These are phyloP conservation scores for Xylona heveae DNA, from an alignment of 495 filamentous ascomycete genomes.

Conservation along the genomic window DNA sequence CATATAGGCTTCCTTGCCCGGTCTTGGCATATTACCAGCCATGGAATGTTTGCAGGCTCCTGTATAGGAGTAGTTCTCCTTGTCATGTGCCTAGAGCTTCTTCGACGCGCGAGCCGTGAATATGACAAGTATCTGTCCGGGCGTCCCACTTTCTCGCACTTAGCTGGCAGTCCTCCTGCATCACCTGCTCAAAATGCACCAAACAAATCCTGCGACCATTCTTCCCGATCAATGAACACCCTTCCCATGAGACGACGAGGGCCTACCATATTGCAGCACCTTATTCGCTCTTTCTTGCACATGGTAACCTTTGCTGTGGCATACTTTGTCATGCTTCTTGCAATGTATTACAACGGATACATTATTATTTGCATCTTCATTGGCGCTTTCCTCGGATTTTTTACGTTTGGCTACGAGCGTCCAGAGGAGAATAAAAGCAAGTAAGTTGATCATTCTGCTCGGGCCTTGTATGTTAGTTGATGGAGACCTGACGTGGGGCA, in stretches of 20 bases:
- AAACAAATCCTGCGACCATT: no score
- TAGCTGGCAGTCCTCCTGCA: slow-evolving; percentile 9
- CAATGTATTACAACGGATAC: slow-evolving; percentile 32
- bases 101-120: slow-evolving; percentile 28
- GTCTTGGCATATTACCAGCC: slow-evolving; percentile 23
- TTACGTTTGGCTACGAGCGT: slow-evolving; percentile 11
- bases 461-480: no score
- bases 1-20: slow-evolving; percentile 19
- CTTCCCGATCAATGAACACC: no score
- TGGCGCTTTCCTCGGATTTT: slow-evolving; percentile 18
- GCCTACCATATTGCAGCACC: slow-evolving; percentile 24
- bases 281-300: slow-evolving; percentile 25
- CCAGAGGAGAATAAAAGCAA: slow-evolving; percentile 3
- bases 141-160: slow-evolving; percentile 19
- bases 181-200: no score
- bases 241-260: no score
- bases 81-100: slow-evolving; percentile 27
- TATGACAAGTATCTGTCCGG: slow-evolving; percentile 27
- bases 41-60: slow-evolving; percentile 30
- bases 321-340: slow-evolving; percentile 34
- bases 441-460: no score
- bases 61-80: slow-evolving; percentile 35
- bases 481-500: no score
- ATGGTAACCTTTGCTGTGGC: slow-evolving; percentile 28
- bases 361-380: slow-evolving; percentile 34